Percentiles rank a stretch among this genome's conserved stretches.
Conservation (phyloP, 2,329 filamentous ascomycete genomes). For the Rhynchosporium secalis region DNA sequence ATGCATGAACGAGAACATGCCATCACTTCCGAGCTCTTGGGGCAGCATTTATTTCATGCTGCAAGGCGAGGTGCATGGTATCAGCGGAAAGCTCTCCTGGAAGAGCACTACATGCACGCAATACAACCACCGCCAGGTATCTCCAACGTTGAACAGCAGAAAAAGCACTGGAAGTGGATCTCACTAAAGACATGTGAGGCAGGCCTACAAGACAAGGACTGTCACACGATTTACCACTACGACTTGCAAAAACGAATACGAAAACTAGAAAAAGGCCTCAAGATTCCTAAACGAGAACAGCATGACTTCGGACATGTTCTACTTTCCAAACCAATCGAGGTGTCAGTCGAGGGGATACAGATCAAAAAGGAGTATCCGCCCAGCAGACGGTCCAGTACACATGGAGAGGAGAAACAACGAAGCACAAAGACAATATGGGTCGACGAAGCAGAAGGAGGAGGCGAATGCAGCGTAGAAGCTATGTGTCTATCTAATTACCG, state of each 20-base stretch:
- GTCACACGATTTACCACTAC: slow-evolving; percentile 90
- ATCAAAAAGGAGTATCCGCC: slow-evolving; percentile 60
- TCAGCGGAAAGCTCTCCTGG: slow-evolving; percentile 87
- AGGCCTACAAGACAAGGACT: slow-evolving; percentile 83
- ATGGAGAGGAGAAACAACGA: slow-evolving; percentile 39
- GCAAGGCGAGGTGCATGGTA: slow-evolving; percentile 90
- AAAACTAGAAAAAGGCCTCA: slow-evolving; percentile 84
- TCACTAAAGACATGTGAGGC: slow-evolving; percentile 80
- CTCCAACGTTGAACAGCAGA: slow-evolving; percentile 57
- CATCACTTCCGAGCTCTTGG: slow-evolving; percentile 72
- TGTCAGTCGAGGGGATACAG: slow-evolving; percentile 74
- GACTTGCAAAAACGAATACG: slow-evolving; percentile 91
- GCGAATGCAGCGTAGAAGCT: slow-evolving; percentile 83
- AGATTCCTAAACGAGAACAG: slow-evolving; percentile 79
- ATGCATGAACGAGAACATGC: slow-evolving; percentile 74
- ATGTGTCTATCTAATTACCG: slow-evolving; percentile 93
- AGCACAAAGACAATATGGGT: slow-evolving; percentile 84
- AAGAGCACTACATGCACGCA: slow-evolving; percentile 90
- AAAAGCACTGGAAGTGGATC: slow-evolving; percentile 78
- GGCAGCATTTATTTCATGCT: slow-evolving; percentile 81
- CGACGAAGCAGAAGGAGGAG: slow-evolving; percentile 67
- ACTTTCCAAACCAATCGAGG: slow-evolving; percentile 72
- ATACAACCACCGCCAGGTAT: slow-evolving; percentile 40
- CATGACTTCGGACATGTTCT: slow-evolving; percentile 90
- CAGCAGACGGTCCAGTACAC: slow-evolving; percentile 27